A percentile compares a stretch with the other conserved stretches of the same genome.
These are phyloP conservation scores for Coelastrella sp. DNA, from an alignment of 139 green algal genomes.

Conservation along the genomic window DNA sequence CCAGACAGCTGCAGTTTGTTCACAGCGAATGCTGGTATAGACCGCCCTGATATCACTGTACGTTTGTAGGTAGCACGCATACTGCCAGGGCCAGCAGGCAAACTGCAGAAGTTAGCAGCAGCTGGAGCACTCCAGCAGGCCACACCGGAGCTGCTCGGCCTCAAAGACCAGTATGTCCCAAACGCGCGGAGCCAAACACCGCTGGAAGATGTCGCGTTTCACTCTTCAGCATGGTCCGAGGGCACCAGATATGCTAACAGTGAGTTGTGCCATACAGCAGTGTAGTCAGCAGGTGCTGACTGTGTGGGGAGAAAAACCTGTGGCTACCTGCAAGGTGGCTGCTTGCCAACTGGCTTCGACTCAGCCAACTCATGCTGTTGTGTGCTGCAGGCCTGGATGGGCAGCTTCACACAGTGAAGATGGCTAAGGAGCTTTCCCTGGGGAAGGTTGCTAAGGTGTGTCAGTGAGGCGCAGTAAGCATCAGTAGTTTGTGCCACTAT, in stretches of 20 bases:
- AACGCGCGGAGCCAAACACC: neutral
- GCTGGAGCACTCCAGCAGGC: slow-evolving; percentile 33
- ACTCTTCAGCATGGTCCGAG: neutral
- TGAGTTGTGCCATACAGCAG: neutral
- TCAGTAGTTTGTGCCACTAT: no score
- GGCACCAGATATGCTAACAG: neutral
- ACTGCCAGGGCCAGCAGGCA: slow-evolving; percentile 46
- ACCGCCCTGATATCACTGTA: no score
- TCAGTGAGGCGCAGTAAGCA: no score
- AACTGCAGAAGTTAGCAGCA: slow-evolving; percentile 42
- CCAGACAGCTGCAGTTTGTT: no score
- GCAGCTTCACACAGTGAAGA: slow-evolving; percentile 17
- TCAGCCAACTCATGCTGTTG: neutral
- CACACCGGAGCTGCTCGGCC: slow-evolving; percentile 32
- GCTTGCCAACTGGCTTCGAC: no score
- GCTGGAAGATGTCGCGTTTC: neutral
- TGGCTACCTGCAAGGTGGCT: no score
- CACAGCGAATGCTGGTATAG: no score
- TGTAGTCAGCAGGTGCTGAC: neutral
- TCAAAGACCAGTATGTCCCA: slow-evolving; percentile 7
- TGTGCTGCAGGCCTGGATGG: neutral
- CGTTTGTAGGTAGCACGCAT: slow-evolving; percentile 20
- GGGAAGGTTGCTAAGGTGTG: slow-evolving; percentile 20
- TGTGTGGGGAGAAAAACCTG: neutral
- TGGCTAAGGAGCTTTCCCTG: neutral